Base-by-base conservation (phyloP, 169 alveolate species). In the Ophryocystis elektroscirrha region DNA sequence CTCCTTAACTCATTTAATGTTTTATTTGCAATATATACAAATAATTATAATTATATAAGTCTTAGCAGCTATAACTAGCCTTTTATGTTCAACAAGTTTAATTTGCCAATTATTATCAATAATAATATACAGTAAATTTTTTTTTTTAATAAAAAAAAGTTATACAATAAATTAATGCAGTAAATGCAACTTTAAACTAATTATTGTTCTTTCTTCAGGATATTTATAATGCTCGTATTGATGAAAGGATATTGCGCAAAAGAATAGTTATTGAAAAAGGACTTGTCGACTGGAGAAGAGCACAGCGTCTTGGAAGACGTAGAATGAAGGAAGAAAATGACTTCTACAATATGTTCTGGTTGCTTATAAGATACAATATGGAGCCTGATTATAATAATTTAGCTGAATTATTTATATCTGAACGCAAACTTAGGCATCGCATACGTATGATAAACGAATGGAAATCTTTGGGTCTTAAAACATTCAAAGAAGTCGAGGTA, bases 281-380 rank as follows among this genome's bases (percentile, higher is more conserved):
- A 7, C 68, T 81, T 35, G 71, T 81, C 51, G 91, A 81, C 28
- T 64, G 79, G 3, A 81, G 79, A 53, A 56, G 76, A 18, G 65
- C 73, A 55, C 84, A 79, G 47, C 88, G 77, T 62, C 70, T 72
- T 63, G 91, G 79, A 44, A 80, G 79, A 52, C 78, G 73, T 48
- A 47, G 75, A 53, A 79, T 89, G 5, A 73, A 73, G 50, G 91
- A 81, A 57, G 91, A 81, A 53, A 71, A 80, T 47, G 91, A 81
- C 43, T 67, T 81, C 42, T 78, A 81, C 65, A 76, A 78, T 55
- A 69, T 69, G 5, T 51, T 78, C 35, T 69, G 80, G 38, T 89
- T 89, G 3, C 63, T 81, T 30, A 69, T 79, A 5, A 43, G 91
- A 36, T 81, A 79, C 52, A 89, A 79, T 29, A 61, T 87, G 0